Conservation (phyloP, 2,329 filamentous ascomycete species). For the Exophiala bonariae region DNA sequence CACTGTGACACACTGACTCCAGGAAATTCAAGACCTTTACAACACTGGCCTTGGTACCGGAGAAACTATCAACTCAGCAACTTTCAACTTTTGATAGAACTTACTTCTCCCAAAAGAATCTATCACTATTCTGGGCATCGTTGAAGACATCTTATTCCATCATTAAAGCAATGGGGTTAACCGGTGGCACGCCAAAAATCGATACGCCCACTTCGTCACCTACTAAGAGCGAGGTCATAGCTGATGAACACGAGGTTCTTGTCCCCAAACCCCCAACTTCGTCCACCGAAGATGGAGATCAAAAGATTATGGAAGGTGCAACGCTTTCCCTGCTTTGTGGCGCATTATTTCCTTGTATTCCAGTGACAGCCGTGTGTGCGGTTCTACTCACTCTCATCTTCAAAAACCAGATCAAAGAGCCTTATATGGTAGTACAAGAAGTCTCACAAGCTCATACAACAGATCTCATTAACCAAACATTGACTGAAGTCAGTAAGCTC, state of each 20-base stretch:
- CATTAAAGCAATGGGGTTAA: neutral
- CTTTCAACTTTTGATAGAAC: too few species aligned
- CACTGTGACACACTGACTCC: too few species aligned
- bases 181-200: neutral
- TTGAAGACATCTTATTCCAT: too few species aligned
- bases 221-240: neutral
- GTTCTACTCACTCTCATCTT: slow-evolving; percentile 19
- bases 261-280: neutral
- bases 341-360: slow-evolving; percentile 18
- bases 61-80: too few species aligned
- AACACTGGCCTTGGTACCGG: too few species aligned
- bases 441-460: neutral
- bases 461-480: neutral
- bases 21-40: too few species aligned
- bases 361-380: slow-evolving; percentile 8
- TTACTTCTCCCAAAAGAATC: too few species aligned
- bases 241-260: neutral
- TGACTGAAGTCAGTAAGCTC: neutral
- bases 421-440: neutral
- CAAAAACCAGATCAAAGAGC: slow-evolving; percentile 7
- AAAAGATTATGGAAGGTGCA: slow-evolving; percentile 6
- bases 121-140: too few species aligned
- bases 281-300: neutral
- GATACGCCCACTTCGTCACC: neutral
- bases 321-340: slow-evolving; percentile 8